Evolutionary conservation across 495 filamentous ascomycete genomes (phyloP).

Genomic region (Astrothelium subdiscretum): DNA sequence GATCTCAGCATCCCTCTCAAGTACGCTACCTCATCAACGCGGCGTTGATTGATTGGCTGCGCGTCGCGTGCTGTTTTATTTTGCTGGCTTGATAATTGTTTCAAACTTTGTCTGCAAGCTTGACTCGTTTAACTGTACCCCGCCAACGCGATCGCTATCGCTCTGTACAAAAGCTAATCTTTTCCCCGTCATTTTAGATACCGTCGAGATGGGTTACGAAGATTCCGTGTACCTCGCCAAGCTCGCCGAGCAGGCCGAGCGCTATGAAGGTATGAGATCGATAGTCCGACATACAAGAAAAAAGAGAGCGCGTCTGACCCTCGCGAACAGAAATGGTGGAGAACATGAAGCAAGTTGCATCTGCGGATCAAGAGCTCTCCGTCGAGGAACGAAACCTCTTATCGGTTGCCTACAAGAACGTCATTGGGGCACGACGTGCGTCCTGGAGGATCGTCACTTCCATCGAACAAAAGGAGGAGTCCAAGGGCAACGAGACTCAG

Average conservation of each 20-base stretch:
- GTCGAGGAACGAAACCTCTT: conserved; percentile 99
- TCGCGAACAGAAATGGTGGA: conserved; percentile 84
- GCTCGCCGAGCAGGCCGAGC: conserved; percentile 99
- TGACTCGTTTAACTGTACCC: neutral
- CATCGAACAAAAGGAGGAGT: conserved; percentile 99
- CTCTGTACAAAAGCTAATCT: neutral
- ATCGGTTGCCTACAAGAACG: conserved; percentile 99
- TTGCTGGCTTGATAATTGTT: neutral
- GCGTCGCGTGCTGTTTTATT: neutral
- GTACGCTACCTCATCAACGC: neutral
- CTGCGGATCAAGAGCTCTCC: conserved; percentile 91
- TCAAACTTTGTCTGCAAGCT: neutral
- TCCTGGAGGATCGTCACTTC: conserved; percentile 99
- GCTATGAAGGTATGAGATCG: conserved; percentile 82
- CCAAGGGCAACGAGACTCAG: conserved; percentile 94
- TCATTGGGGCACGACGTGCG: conserved; percentile 95
- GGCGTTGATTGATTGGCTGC: neutral
- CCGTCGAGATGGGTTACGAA: conserved; percentile 90
- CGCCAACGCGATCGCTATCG: neutral
- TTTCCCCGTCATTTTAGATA: conserved; percentile 1
- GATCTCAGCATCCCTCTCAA: neutral
- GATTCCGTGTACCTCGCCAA: conserved; percentile 99
- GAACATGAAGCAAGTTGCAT: conserved; percentile 99
- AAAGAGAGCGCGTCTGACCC: conserved; percentile 1
- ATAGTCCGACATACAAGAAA: neutral